A percentile compares a stretch with the other conserved stretches of the same genome.
Conservation (phyloP, 805 yeast species). For the Schizosaccharomyces octosporus region DNA sequence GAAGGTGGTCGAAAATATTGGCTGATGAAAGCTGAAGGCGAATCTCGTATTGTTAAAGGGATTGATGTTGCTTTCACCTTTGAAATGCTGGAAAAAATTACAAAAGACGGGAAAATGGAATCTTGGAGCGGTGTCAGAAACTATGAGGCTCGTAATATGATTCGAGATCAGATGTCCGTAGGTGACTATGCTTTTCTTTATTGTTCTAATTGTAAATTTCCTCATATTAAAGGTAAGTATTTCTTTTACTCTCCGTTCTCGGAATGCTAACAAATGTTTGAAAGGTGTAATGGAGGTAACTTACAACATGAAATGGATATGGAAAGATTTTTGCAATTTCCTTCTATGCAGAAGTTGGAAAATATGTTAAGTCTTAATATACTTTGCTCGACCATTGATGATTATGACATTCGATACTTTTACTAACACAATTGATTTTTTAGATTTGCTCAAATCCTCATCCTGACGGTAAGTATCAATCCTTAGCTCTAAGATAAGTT, state of each 20-base stretch:
- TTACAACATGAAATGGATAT: too few relatives aligned
- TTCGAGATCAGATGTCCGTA: slow-evolving; percentile 20
- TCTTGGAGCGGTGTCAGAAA: slow-evolving; percentile 41
- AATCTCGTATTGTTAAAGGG: slow-evolving; percentile 24
- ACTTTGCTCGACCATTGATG: not conserved
- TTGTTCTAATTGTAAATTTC: slow-evolving; percentile 29
- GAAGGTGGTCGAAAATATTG: slow-evolving; percentile 15
- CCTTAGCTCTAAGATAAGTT: not conserved
- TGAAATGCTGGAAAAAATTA: slow-evolving; percentile 14
- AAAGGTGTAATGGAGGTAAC: too few relatives aligned
- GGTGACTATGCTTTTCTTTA: slow-evolving; percentile 28
- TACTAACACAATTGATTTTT: not conserved
- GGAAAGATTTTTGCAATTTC: too few relatives aligned
- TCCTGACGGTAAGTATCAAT: not conserved
- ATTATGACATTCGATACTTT: not conserved
- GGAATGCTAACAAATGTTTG: too few relatives aligned
- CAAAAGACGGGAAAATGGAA: slow-evolving; percentile 10
- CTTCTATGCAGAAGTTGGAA: too few relatives aligned
- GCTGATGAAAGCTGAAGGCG: slow-evolving; percentile 35
- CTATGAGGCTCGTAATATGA: slow-evolving; percentile 29
- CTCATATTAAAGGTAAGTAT: slow-evolving; percentile 22
- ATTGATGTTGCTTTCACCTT: slow-evolving; percentile 26
- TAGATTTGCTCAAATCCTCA: not conserved
- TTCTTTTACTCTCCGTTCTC: not conserved
- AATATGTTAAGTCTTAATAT: too few relatives aligned